These are phyloP conservation scores for Aureoboletus auriporus DNA, from an alignment of 768 basidiomycete genomes.

Conservation along the genomic window DNA sequence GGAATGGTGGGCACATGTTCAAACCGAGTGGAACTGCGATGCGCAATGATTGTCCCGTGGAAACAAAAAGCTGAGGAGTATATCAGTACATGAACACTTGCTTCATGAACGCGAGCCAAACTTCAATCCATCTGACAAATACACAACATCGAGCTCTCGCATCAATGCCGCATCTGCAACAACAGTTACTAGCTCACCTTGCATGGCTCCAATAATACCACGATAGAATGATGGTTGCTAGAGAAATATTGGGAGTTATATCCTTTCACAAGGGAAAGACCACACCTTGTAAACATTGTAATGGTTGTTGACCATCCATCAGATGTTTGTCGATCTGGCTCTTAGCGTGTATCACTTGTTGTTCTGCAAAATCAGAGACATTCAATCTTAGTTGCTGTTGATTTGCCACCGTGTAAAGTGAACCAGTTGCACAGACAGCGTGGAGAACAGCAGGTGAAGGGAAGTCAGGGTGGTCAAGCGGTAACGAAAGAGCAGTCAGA, in stretches of 20 bases:
- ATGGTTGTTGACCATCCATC: slow-evolving; percentile 49
- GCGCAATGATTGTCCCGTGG: slow-evolving; percentile 54
- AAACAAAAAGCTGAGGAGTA: slow-evolving; percentile 50
- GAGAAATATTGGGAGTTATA: not conserved
- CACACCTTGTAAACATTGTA: slow-evolving; percentile 61
- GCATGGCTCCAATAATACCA: slow-evolving; percentile 78
- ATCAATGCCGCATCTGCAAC: not conserved
- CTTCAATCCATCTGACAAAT: slow-evolving; percentile 65
- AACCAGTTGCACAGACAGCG: slow-evolving; percentile 81
- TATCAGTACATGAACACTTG: slow-evolving; percentile 4
- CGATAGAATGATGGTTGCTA: slow-evolving; percentile 59
- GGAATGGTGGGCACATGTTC: slow-evolving; percentile 65
- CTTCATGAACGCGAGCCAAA: slow-evolving; percentile 24
- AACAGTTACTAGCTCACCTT: slow-evolving; percentile 39
- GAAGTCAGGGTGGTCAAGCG: slow-evolving; percentile 69
- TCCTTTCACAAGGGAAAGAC: not conserved
- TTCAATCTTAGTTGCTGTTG: slow-evolving; percentile 6
- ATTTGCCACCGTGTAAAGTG: slow-evolving; percentile 66
- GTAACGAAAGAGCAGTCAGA: slow-evolving; percentile 56
- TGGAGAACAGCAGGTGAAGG: slow-evolving; percentile 71
- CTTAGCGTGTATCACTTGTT: slow-evolving; percentile 55
- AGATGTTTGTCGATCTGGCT: slow-evolving; percentile 46
- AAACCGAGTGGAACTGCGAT: slow-evolving; percentile 61
- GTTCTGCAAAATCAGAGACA: slow-evolving; percentile 51
- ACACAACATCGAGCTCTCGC: not conserved